Evolutionary conservation across 2,329 filamentous ascomycete genomes (phyloP), one percentile per base, ranked within the genome.

Genomic region (Cadophora sp.): DNA sequence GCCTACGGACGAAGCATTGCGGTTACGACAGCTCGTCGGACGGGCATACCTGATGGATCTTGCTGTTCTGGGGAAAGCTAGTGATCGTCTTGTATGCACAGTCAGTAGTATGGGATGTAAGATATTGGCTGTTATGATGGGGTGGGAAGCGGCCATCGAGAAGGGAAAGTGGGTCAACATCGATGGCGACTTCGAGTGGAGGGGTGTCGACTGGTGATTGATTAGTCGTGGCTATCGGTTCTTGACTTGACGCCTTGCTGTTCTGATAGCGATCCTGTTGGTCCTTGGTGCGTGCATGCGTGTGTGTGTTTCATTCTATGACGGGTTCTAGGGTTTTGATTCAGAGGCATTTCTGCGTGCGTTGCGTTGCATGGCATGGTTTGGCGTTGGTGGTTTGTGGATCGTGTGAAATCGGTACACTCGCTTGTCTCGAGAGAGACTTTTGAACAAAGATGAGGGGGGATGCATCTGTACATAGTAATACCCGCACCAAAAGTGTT

Each of bases 41-140:
- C 82, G 93, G n/a, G 91, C 92, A 1, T 97, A 96, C 79, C 80
- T 94, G 78, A 86, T 97, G 80, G 93, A 97, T 79, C 80, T 97
- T 66, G 88, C 91, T 0, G 90, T 97, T 27, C 81, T 97, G 55
- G 87, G 89, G 0, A 83, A 85, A 31, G 86, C 87, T 19, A 88
- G 86, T 65, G 92, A 96, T 77, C 85, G 83, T 14, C 84, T 96
- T 8, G 85, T 97, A 1, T 97, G 93, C 76, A 91, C 89, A 2
- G 90, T 94, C 27, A 92, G 90, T 73, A 87, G 89, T 40, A 87
- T 85, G 79, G 88, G 87, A 0, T 97, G 93, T 78, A 86, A 92
- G 26, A 75, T 97, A 64, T 78, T 97, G 70, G 93, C 87, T 1
- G 92, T 97, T 50, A 94, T 97, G 90, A 89, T 96, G 88, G 93